Conservation (phyloP, 805 yeast genomes). For the Lachancea fermentati region DNA sequence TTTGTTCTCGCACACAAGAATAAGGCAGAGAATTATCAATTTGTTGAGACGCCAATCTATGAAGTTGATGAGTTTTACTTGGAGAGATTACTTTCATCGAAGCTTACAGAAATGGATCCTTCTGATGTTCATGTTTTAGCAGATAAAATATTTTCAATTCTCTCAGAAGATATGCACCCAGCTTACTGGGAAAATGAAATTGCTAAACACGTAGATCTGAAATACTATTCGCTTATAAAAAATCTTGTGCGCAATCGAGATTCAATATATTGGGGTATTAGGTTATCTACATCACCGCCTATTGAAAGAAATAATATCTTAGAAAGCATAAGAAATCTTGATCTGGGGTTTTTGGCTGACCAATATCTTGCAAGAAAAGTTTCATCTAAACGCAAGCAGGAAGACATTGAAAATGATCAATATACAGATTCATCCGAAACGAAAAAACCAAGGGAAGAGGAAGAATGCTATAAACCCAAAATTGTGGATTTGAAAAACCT, state of each 20-base stretch:
- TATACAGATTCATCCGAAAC: constrained; percentile 3
- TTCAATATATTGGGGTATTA: constrained; percentile 49
- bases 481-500: constrained; percentile 57
- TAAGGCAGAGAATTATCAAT: background rate
- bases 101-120: constrained; percentile 34
- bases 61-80: constrained; percentile 49
- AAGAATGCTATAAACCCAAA: constrained; percentile 23
- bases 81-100: constrained; percentile 41
- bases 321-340: constrained; percentile 40
- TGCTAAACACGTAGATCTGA: constrained; percentile 46
- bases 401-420: constrained; percentile 1
- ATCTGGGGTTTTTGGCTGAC: constrained; percentile 36
- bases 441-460: constrained; percentile 17
- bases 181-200: constrained; percentile 51
- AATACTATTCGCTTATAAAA: constrained; percentile 45
- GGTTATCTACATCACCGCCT: constrained; percentile 36
- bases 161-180: constrained; percentile 34
- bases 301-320: constrained; percentile 34
- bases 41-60: constrained; percentile 28
- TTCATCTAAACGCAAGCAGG: constrained; percentile 1
- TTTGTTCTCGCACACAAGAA: constrained; percentile 10
- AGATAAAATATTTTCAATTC: constrained; percentile 34
- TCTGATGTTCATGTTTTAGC: constrained; percentile 38
- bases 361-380: constrained; percentile 34
- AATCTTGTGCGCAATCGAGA: constrained; percentile 46